Evolutionary conservation across 2,329 filamentous ascomycete genomes (phyloP).

Genomic region (Aspergillus phoenicis): DNA sequence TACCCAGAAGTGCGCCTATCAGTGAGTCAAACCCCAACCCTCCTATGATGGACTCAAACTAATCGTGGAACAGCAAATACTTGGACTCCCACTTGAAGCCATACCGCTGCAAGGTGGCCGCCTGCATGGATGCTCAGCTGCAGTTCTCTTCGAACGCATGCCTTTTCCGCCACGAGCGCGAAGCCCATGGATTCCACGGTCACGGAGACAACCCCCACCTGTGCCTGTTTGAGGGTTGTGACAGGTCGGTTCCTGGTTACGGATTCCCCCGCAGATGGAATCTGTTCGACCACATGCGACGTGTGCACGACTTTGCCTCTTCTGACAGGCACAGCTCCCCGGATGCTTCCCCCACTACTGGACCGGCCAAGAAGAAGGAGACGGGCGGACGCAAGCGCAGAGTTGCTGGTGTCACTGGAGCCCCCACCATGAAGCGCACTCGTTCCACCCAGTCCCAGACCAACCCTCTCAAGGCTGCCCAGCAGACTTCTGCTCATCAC

Average conservation of each 20-base stretch:
- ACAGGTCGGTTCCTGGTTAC: slow-evolving; percentile 77
- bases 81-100: slow-evolving; percentile 96
- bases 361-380: slow-evolving; percentile 44
- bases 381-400: slow-evolving; percentile 42
- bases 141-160: slow-evolving; percentile 95
- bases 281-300: slow-evolving; percentile 93
- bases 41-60: slow-evolving; percentile 17
- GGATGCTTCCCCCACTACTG: slow-evolving; percentile 39
- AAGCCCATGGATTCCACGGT: slow-evolving; percentile 93
- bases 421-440: slow-evolving; percentile 47
- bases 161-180: slow-evolving; percentile 89
- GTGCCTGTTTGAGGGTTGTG: slow-evolving; percentile 84
- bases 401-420: slow-evolving; percentile 39
- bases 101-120: slow-evolving; percentile 85
- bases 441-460: slow-evolving; percentile 44
- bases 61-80: slow-evolving; percentile 71
- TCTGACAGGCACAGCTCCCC: slow-evolving; percentile 48
- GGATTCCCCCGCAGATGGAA: slow-evolving; percentile 97
- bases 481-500: slow-evolving; percentile 36
- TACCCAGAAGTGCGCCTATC: slow-evolving; percentile 98
- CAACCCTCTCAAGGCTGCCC: slow-evolving; percentile 37
- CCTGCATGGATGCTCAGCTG: slow-evolving; percentile 83
- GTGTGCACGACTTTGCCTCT: slow-evolving; percentile 70
- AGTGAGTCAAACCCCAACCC: slow-evolving; percentile 65
- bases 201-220: slow-evolving; percentile 91